Conservation (phyloP, 495 filamentous ascomycete species). For the Sporormia fimetaria region DNA sequence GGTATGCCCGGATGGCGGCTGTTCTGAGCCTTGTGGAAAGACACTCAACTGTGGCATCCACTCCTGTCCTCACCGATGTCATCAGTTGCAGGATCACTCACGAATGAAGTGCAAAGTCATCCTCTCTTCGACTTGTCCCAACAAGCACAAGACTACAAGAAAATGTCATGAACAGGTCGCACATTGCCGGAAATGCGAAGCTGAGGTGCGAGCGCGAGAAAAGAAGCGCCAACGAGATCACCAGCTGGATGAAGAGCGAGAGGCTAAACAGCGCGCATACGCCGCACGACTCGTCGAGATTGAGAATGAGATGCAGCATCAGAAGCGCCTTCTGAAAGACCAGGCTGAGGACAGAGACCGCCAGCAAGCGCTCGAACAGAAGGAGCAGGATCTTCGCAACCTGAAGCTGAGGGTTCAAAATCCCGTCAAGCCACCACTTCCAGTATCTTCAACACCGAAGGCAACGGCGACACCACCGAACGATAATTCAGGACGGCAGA, state of each 20-base stretch:
- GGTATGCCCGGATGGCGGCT: slow-evolving; percentile 64
- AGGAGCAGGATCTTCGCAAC: slow-evolving; percentile 32
- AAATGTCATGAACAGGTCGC: slow-evolving; percentile 31
- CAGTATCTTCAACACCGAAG: background rate
- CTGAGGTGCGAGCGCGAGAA: slow-evolving; percentile 38
- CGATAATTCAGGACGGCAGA: no score
- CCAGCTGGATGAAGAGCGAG: slow-evolving; percentile 42
- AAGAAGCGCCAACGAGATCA: slow-evolving; percentile 40
- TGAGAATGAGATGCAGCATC: slow-evolving; percentile 46
- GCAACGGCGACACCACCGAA: no score
- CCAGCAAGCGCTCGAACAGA: slow-evolving; percentile 38
- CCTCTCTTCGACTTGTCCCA: slow-evolving; percentile 39
- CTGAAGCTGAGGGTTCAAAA: background rate
- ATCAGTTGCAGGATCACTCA: slow-evolving; percentile 56
- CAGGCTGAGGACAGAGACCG: slow-evolving; percentile 36
- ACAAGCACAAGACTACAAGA: slow-evolving; percentile 39
- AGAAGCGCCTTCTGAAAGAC: slow-evolving; percentile 41
- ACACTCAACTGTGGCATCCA: slow-evolving; percentile 52
- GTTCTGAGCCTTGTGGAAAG: slow-evolving; percentile 46
- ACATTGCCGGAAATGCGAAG: slow-evolving; percentile 41
- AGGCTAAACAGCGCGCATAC: slow-evolving; percentile 43
- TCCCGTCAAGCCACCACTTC: background rate
- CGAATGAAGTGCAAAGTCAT: slow-evolving; percentile 45
- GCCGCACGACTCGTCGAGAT: slow-evolving; percentile 40
- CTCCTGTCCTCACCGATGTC: slow-evolving; percentile 50